These are phyloP conservation scores for Maudiozyma barnettii DNA, from an alignment of 805 yeast species.

Conservation along the genomic window DNA sequence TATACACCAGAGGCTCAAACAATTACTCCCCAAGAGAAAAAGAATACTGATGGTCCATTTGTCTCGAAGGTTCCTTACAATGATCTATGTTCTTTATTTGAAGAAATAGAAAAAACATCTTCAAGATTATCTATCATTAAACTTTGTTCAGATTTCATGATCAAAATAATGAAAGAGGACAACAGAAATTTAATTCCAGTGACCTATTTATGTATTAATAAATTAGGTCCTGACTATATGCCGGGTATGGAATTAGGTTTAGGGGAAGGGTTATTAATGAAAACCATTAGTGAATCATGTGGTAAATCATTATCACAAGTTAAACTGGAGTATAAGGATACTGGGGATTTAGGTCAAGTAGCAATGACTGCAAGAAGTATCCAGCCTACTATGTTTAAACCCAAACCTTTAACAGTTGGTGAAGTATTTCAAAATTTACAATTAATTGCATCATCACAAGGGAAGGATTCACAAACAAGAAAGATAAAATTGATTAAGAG, in stretches of 20 bases:
- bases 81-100: constrained; percentile 53
- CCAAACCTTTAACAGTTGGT: constrained; percentile 65
- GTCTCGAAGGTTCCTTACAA: constrained; percentile 27
- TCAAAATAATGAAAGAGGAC: constrained; percentile 47
- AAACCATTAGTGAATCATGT: constrained; percentile 82
- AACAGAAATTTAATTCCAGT: constrained; percentile 52
- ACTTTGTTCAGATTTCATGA: constrained; percentile 62
- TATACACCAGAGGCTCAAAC: not conserved
- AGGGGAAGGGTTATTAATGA: constrained; percentile 82
- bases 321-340: constrained; percentile 61
- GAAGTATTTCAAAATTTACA: constrained; percentile 66
- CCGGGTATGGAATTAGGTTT: constrained; percentile 81
- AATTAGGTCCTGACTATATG: constrained; percentile 92
- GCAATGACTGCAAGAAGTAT: constrained; percentile 75
- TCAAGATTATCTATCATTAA: constrained; percentile 77
- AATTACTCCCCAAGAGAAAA: not conserved
- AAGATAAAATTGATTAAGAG: constrained; percentile 74
- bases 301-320: constrained; percentile 69
- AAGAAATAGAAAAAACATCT: constrained; percentile 67
- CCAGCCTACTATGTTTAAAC: constrained; percentile 91
- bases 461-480: constrained; percentile 69
- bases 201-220: constrained; percentile 77
- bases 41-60: not conserved
- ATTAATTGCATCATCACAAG: constrained; percentile 68
- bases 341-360: constrained; percentile 86